Base-by-base conservation (phyloP, 2,329 filamentous ascomycete species). In the Fusarium acutatum region DNA sequence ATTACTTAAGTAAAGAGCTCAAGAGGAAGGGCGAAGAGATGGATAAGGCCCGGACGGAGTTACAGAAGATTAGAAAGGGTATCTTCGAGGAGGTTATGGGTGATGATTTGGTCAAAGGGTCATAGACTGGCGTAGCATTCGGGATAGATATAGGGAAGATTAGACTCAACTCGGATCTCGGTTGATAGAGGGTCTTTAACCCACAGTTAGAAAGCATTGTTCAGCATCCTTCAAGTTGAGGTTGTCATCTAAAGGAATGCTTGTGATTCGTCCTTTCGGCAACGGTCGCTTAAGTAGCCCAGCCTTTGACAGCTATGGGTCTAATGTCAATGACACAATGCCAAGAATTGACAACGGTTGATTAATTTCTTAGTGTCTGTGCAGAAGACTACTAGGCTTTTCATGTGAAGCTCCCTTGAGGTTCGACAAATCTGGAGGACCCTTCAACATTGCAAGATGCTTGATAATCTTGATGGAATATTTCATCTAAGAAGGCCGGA, bases 61-160 rank as follows among this genome's bases (percentile, higher is more conserved):
- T 88, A 47, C 88, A 89, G 69, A 81, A 78, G 52, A 80, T 84
- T 63, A 82, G 87, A 30, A 82, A 84, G 63, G 72, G 79, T 5
- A 83, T 85, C 2, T 79, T 81, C 59, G 73, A 73, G 43, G 54
- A 63, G 60, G 71, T 73, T 15, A 61, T 73, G 44, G 50, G 52
- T 26, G 71, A 64, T 30, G 64, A 63, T 40, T 32, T 66, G 37
- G 44, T 54, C 30, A 64, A 61, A 30, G 54, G 41, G n/a, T 65
- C 47, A 49, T 66, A 57, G 60, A 59, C 40, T 38, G 44, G 18
- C 28, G 17, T 38, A 35, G 18, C 22, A 40, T 40, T 54, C 13
- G 44, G n/a, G 9, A 26, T 38, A 61, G 24, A 34, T 24, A 43
- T 15, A 28, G 24, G 34, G 50, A 37, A 53, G 18, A 30, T 37